Base-by-base conservation (phyloP, 176 grass and related monocot species). In the Urochloa ruziziensis region DNA sequence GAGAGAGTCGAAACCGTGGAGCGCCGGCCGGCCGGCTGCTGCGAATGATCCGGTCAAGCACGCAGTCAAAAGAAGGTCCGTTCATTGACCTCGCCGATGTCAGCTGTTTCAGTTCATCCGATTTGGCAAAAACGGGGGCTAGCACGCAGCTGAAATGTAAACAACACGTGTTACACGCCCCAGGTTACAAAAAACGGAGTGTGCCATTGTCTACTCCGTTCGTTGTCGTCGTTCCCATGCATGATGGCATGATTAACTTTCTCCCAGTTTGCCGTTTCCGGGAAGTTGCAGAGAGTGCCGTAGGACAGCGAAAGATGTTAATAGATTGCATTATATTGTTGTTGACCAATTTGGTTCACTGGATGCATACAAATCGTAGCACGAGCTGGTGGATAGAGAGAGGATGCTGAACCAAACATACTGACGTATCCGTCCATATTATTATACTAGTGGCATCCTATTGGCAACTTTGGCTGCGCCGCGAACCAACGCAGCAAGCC, bases 401-500 rank as follows among this genome's bases (percentile, higher is more conserved):
- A 52, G 49, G 49, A 16, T 51, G 46, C 46, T 47, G 46, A 3
- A 40, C 10, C 6, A 40, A 40, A 8, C 39, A 40, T 4, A 40
- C 4, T 40, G 39, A 40, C 10, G 10, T 11, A 2, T 10, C 11
- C 10, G 42, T 44, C 42, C 10, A 2, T 44, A 10, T 18, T 15
- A 17, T 7, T 53, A 53, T 53, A 18, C 47, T 62, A 30, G n/a
- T 37, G 3, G 12, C 44, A 70, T 44, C 46, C 14, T 59, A 47
- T 19, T 25, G 3, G 46, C 66, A 73, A 66, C 18, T 61, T 61
- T 81, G 76, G 19, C 15, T 39, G 58, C 40, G 49, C 28, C 16
- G 14, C 62, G 78, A 89, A 89, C 19, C 77, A 82, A 71, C 88
- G 77, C 32, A 70, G 82, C 77, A 82, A 71, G 82, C 70, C 32